A percentile compares a stretch with the other conserved stretches of the same genome.
Evolutionary conservation across 352 stramenopile species (phyloP).

Genomic region (Phytophthora niederhauseri): DNA sequence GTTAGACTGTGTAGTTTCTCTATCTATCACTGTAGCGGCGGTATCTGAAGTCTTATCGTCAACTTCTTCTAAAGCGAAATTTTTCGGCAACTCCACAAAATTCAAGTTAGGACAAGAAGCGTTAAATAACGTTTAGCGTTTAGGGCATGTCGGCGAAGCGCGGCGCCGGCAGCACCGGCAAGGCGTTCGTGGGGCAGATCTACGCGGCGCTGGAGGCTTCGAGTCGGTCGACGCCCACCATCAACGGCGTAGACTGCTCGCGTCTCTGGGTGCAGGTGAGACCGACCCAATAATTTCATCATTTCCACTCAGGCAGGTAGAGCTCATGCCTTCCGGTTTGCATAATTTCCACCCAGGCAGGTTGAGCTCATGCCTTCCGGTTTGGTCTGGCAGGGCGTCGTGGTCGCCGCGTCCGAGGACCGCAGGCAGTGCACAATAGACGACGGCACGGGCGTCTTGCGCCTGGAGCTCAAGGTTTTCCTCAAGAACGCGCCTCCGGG

Average conservation of each 20-base stretch:
- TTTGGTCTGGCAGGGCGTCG: constrained; percentile 45
- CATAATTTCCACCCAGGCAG: too few species aligned
- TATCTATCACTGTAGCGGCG: not conserved
- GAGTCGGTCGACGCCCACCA: constrained; percentile 45
- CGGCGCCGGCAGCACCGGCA: constrained; percentile 40
- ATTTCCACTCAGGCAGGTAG: too few species aligned
- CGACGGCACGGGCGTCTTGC: constrained; percentile 72
- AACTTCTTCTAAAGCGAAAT: too few species aligned
- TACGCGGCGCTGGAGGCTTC: constrained; percentile 45
- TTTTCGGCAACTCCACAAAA: not conserved
- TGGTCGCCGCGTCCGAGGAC: constrained; percentile 47
- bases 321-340: too few species aligned
- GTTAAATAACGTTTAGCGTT: too few species aligned
- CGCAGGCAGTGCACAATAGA: constrained; percentile 58
- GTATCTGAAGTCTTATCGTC: too few species aligned
- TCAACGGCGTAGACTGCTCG: constrained; percentile 65
- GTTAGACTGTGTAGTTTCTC: not conserved
- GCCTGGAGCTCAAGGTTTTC: constrained; percentile 66
- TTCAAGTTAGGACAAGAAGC: too few species aligned
- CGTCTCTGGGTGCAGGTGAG: constrained; percentile 82
- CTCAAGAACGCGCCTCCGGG: constrained; percentile 63
- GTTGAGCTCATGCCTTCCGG: too few species aligned
- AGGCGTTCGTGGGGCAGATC: constrained; percentile 69
- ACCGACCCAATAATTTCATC: not conserved
- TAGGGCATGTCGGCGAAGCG: constrained; percentile 6